These are phyloP conservation scores for Chrysoporthe puriensis DNA, from an alignment of 2,329 filamentous ascomycete species.

Conservation along the genomic window DNA sequence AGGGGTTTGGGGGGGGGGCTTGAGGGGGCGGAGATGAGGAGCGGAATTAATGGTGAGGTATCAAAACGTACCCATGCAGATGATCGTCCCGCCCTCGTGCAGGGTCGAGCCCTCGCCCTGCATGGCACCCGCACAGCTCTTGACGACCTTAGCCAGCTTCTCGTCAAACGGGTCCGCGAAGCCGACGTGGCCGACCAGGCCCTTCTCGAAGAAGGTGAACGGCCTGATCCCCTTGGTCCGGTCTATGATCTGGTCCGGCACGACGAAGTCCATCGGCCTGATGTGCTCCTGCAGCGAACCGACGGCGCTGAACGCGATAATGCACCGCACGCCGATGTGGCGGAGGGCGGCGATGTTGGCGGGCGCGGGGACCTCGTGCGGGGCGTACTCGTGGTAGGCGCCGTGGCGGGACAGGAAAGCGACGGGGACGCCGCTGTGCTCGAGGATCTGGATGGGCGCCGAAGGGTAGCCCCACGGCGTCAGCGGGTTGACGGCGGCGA, in stretches of 20 bases:
- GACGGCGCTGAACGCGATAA: slow-evolving; percentile 95
- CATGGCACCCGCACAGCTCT: slow-evolving; percentile 73
- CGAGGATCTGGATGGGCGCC: slow-evolving; percentile 80
- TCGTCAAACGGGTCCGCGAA: slow-evolving; percentile 96
- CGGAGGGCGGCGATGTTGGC: slow-evolving; percentile 99
- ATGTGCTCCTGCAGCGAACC: slow-evolving; percentile 91
- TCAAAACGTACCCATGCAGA: slow-evolving; percentile 81
- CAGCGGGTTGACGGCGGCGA: slow-evolving; percentile 73
- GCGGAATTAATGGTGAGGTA: not conserved
- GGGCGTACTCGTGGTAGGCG: slow-evolving; percentile 82
- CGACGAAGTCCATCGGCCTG: slow-evolving; percentile 92
- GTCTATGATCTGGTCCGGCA: slow-evolving; percentile 96
- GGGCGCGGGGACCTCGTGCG: slow-evolving; percentile 90
- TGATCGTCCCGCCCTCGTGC: slow-evolving; percentile 80
- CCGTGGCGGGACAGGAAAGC: slow-evolving; percentile 96
- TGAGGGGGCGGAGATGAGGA: not conserved
- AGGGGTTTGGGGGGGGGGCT: slow-evolving; percentile 6
- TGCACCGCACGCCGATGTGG: slow-evolving; percentile 82
- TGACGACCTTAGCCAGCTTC: slow-evolving; percentile 74
- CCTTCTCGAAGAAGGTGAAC: slow-evolving; percentile 93
- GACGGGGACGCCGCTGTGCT: slow-evolving; percentile 79
- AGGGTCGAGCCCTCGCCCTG: slow-evolving; percentile 83
- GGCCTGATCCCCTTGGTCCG: slow-evolving; percentile 93
- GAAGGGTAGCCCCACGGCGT: slow-evolving; percentile 90
- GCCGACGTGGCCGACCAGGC: slow-evolving; percentile 89